phyloP scores from a whole-genome alignment of 306 rosid genomes.

The Chamaecrista fasciculata region DNA sequence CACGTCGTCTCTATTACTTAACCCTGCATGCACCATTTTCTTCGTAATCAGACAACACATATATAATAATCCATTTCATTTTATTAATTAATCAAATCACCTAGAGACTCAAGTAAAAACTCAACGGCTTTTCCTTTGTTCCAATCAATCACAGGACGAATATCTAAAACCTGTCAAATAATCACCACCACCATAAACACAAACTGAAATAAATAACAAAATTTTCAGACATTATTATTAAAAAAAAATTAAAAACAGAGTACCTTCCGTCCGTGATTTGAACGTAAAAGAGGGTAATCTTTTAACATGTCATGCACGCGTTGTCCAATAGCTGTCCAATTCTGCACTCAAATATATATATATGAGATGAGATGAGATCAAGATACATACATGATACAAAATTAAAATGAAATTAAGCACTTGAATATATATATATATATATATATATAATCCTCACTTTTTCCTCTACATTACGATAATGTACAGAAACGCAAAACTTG shows the following conservation, averaged over 20 bases:
- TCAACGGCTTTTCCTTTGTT: constrained; percentile 98
- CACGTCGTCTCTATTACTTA: constrained; percentile 42
- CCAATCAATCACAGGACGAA: constrained; percentile 95
- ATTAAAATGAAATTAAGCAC: no score
- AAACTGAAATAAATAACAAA: not conserved
- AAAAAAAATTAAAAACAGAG: not conserved
- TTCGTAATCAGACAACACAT: no score
- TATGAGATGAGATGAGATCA: no score
- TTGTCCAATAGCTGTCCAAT: constrained; percentile 76
- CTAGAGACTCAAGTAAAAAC: constrained; percentile 82
- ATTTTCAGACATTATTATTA: no score
- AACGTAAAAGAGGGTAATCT: constrained; percentile 74
- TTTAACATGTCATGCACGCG: constrained; percentile 79
- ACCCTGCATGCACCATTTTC: no score
- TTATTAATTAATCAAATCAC: no score
- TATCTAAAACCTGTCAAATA: constrained; percentile 88
- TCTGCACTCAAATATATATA: constrained; percentile 46
- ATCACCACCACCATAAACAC: no score
- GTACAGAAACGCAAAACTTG: constrained; percentile 94
- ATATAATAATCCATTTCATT: no score
- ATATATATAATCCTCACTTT: constrained; percentile 52
- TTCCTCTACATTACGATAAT: constrained; percentile 93
- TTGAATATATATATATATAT: no score
- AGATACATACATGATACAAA: no score
- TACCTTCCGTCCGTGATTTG: constrained; percentile 93